Evolutionary conservation across 73 alveolate species (phyloP).

Genomic region (Tetrahymena malaccensis): DNA sequence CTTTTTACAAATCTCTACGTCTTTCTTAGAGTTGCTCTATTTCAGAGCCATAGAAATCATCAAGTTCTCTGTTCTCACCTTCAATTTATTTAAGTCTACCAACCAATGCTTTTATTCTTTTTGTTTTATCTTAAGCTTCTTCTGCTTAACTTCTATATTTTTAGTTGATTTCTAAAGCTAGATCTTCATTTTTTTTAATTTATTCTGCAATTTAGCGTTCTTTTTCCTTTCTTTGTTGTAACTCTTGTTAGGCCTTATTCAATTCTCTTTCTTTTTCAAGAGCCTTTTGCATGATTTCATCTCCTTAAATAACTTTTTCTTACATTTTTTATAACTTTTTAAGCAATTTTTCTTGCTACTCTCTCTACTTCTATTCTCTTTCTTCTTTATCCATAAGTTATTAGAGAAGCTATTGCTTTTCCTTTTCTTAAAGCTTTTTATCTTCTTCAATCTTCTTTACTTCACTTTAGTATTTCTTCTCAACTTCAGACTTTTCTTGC

Average conservation of each 20-base stretch:
- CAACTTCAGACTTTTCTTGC: conserved; percentile 68
- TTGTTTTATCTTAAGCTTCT: conserved; percentile 61
- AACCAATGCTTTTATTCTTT: conserved; percentile 53
- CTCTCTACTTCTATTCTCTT: conserved; percentile 50
- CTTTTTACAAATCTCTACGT: conserved; percentile 58
- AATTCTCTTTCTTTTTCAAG: conserved; percentile 72
- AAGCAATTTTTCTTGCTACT: conserved; percentile 51
- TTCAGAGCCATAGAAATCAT: conserved; percentile 63
- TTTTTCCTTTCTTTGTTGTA: conserved; percentile 53
- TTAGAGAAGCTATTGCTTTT: conserved; percentile 44
- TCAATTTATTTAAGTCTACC: conserved; percentile 43
- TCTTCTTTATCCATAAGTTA: conserved; percentile 64
- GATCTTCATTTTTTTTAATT: conserved; percentile 51
- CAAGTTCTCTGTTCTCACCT: conserved; percentile 57
- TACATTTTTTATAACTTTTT: conserved; percentile 77
- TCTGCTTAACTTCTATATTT: conserved; percentile 52
- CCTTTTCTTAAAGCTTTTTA: conserved; percentile 65
- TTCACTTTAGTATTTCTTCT: conserved; percentile 53
- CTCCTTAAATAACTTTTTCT: conserved; percentile 66
- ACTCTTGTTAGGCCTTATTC: conserved; percentile 52
- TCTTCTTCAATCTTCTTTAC: conserved; percentile 61
- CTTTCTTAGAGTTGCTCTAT: conserved; percentile 63
- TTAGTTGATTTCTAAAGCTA: conserved; percentile 44
- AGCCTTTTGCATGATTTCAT: conserved; percentile 72
- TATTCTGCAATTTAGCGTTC: conserved; percentile 41